Conservation (phyloP, 345 rosid species). For the Microthlaspi erraticum region DNA sequence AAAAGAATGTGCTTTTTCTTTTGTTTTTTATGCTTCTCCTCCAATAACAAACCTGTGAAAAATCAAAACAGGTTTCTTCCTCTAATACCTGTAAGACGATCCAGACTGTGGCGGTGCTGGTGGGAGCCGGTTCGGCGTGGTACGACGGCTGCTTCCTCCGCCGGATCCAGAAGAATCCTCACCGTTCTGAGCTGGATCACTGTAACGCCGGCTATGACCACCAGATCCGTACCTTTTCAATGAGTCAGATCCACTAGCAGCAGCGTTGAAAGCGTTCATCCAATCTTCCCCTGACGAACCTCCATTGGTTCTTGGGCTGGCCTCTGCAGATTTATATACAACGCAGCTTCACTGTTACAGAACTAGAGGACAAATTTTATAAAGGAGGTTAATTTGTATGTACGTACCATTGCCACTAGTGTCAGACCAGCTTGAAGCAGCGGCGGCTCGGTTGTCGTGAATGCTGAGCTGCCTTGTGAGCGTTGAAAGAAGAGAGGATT, state of each 20-base stretch:
- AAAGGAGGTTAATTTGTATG: neutral
- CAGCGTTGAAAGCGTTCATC: conserved; percentile 88
- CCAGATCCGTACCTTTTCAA: conserved; percentile 58
- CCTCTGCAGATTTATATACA: conserved; percentile 52
- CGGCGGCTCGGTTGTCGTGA: conserved; percentile 86
- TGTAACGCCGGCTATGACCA: conserved; percentile 64
- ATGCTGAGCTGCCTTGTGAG: conserved; percentile 84
- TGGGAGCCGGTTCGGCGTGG: conserved; percentile 79
- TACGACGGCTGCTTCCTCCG: conserved; percentile 66
- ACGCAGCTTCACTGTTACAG: neutral
- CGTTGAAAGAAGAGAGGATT: conserved; percentile 80
- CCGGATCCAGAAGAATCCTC: conserved; percentile 60
- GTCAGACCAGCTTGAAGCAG: conserved; percentile 81
- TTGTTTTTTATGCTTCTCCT: conserved; percentile 6
- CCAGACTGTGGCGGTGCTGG: conserved; percentile 81
- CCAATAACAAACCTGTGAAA: conserved; percentile 29
- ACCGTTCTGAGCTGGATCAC: conserved; percentile 67
- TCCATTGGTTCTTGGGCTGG: conserved; percentile 74
- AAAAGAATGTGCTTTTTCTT: neutral
- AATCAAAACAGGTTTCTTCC: conserved; percentile 19
- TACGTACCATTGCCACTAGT: conserved; percentile 56
- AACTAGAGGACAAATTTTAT: neutral
- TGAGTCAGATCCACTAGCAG: conserved; percentile 65
- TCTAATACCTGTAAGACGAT: conserved; percentile 58
- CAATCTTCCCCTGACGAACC: conserved; percentile 77